Base-by-base conservation (phyloP, 768 basidiomycete species). In the Xerocomus brunneocitrinus region DNA sequence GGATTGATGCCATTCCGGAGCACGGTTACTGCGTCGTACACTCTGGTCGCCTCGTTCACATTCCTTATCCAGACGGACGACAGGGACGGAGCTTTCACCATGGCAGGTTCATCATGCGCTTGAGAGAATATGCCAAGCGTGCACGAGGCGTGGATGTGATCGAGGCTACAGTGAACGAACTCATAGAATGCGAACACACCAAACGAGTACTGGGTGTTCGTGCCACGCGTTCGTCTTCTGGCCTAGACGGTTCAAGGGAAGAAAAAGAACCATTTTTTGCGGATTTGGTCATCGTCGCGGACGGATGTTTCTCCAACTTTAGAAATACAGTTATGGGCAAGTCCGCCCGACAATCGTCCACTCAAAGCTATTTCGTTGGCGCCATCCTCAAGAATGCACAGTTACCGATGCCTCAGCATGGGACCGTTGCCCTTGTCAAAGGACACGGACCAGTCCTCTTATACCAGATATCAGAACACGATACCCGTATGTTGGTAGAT, bases 231-330 rank as follows among this genome's bases (percentile, higher is more conserved):
- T 45, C 62, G 9, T 59, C 69, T 53, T 74, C 76, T 56, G 55
- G 39, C 25, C 55, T 49, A 30, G 65, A 67, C 47, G 65, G 71
- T 45, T 63, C 55, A 16, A 67, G 69, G 13, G 58, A 56, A 24
- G 75, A 75, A 56, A 79, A 81, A 61, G 77, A 83, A 55, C 64
- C 77, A 0, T 84, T 85, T 62, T 78, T 75, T 53, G 93, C 90
- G 0, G 83, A 87, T 58, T 69, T 99, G 47, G 89, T 92, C 42
- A 73, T 98, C 65, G 73, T 98, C 54, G 93, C 95, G 4, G 95
- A 99, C 66, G 95, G 95, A 0, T 97, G 92, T 69, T 91, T 91
- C 72, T 95, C 91, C 4, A 97, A 95, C 64, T 95, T 99, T 76
- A 79, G 95, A 47, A 76, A 70, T 10, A 55, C 74, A 2, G 82